A percentile compares a stretch with the other conserved stretches of the same genome.
Evolutionary conservation across 2,329 filamentous ascomycete genomes (phyloP).

Genomic region (Teratosphaeria zuluensis): DNA sequence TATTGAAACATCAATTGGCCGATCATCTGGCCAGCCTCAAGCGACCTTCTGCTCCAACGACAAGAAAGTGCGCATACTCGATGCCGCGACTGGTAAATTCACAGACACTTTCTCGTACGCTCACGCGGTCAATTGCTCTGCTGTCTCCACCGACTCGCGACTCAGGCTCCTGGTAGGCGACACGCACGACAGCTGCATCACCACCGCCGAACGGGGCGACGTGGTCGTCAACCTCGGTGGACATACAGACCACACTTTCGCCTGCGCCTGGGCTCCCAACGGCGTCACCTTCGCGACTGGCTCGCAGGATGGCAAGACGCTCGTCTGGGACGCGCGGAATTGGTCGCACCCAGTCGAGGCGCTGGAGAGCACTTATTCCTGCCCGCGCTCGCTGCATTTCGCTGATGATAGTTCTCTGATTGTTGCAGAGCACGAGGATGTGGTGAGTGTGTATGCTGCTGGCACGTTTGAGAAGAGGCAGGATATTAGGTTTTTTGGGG

Average conservation of each 20-base stretch:
- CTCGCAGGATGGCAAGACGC: conserved; percentile 63
- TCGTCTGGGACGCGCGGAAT: conserved; percentile 66
- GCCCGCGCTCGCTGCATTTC: conserved; percentile 60
- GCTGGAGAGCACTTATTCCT: conserved; percentile 57
- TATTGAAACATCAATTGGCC: conserved; percentile 42
- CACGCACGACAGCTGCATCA: conserved; percentile 53
- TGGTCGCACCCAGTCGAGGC: conserved; percentile 50
- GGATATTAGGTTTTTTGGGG: conserved; percentile 63
- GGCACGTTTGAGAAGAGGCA: conserved; percentile 56
- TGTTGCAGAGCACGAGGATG: conserved; percentile 67
- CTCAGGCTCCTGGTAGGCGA: conserved; percentile 68
- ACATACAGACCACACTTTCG: conserved; percentile 61
- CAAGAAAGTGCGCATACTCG: conserved; percentile 43
- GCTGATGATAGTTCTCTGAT: conserved; percentile 62
- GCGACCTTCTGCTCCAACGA: conserved; percentile 52
- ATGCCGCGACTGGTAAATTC: conserved; percentile 49
- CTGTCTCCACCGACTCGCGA: conserved; percentile 60
- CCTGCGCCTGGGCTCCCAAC: conserved; percentile 71
- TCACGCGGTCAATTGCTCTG: conserved; percentile 62
- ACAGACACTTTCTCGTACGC: conserved; percentile 46
- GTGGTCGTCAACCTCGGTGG: conserved; percentile 43
- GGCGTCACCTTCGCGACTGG: conserved; percentile 68
- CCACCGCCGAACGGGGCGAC: conserved; percentile 52
- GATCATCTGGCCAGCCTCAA: conserved; percentile 36
- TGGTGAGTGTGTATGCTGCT: conserved; percentile 61